Base-by-base conservation (phyloP, 441 rosid genomes). In the Cnidoscolus chayamansa region DNA sequence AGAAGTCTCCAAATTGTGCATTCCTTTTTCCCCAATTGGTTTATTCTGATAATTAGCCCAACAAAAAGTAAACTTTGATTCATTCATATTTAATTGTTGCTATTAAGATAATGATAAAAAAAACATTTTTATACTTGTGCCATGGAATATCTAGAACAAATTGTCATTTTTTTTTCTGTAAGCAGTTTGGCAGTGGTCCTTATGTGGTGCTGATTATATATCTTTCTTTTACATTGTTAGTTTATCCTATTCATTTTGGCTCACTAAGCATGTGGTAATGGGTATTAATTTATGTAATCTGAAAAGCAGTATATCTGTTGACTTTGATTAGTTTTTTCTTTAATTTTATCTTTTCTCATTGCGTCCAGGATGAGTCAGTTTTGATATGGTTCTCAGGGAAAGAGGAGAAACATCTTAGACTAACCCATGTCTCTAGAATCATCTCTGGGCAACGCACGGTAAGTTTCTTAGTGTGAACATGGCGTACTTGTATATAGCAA, bases 381-480 rank as follows among this genome's bases (percentile, higher is more conserved):
- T 85, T 95, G 81, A 93, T 91, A 87, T 95, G 99, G 99, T 86
- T 88, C 78, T 91, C 96, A 3, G 98, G 97, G 77, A 95, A 89
- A 75, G 94, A 95, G 80, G 97, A 95, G 88, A 93, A 93, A 74
- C 93, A 88, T 83, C 89, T 93, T 76, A 91, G 86, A 81, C 89
- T 95, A 76, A 90, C 91, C 84, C 98, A 93, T 45, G 92, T 95
- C 49, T 84, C 93, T 66, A 89, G 95, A 82, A 95, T 95, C 77
- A 87, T 92, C 78, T 91, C 97, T 43, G 98, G 98, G 75, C 99
- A 95, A 67, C 93, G 99, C 71, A 95, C 99, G 68, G 99, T 95
- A 91, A 87, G 99, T 84, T 17, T 74, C 70, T 69, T 57, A 53
- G 25, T 63, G 17, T 10, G 47, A 54, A 63, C 57, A 63, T 53